Conservation (phyloP, 2,329 filamentous ascomycete genomes). For the Clonostachys rosea region DNA sequence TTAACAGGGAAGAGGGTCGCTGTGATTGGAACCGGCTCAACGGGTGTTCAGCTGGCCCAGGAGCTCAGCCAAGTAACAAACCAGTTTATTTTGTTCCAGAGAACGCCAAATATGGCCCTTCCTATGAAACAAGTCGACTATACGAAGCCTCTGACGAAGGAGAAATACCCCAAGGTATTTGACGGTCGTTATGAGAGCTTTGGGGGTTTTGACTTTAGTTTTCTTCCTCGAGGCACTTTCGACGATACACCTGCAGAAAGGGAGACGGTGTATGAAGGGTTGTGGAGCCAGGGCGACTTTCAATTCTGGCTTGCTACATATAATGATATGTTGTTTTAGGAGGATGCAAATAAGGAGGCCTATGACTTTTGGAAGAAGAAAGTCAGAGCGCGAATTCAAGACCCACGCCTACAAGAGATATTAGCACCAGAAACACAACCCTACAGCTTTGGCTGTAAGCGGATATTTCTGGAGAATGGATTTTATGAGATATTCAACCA, state of each 20-base stretch:
- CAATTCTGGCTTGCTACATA: constrained; percentile 38
- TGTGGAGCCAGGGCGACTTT: constrained; percentile 42
- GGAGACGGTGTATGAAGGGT: constrained; percentile 32
- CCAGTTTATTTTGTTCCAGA: background rate
- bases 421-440: constrained; percentile 39
- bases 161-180: constrained; percentile 8
- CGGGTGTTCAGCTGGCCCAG: constrained; percentile 46
- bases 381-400: constrained; percentile 32
- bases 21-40: constrained; percentile 61
- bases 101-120: constrained; percentile 44
- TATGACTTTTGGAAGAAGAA: constrained; percentile 46
- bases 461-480: constrained; percentile 36
- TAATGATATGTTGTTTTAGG: constrained; percentile 33
- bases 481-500: constrained; percentile 45
- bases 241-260: constrained; percentile 29
- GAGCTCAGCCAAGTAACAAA: background rate
- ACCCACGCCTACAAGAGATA: constrained; percentile 35
- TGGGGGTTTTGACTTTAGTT: constrained; percentile 2
- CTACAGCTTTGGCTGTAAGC: constrained; percentile 40
- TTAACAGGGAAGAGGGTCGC: constrained; percentile 55
- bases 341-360: constrained; percentile 32
- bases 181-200: background rate
- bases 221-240: background rate
- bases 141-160: constrained; percentile 11
- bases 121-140: constrained; percentile 47